Conservation (phyloP, 2,329 filamentous ascomycete species). For the Nemania abortiva region DNA sequence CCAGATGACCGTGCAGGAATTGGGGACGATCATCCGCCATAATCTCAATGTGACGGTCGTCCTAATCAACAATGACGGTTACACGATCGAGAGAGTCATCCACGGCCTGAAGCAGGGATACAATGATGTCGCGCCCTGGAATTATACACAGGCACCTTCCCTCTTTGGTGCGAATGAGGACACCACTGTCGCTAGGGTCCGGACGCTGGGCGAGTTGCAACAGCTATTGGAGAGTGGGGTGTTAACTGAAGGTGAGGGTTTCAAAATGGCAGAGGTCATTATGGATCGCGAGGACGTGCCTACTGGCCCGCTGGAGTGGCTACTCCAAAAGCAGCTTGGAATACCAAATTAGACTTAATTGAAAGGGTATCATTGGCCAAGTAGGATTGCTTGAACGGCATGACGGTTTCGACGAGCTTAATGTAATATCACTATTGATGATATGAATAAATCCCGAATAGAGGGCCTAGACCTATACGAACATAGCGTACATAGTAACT, state of each 20-base stretch:
- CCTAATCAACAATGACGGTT: slow-evolving; percentile 70
- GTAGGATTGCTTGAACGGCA: too few relatives aligned
- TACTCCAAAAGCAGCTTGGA: slow-evolving; percentile 30
- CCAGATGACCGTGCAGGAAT: slow-evolving; percentile 74
- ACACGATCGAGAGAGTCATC: slow-evolving; percentile 69
- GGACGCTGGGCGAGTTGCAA: slow-evolving; percentile 61
- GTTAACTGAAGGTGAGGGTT: slow-evolving; percentile 40
- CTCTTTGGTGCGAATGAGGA: slow-evolving; percentile 62
- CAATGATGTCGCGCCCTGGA: slow-evolving; percentile 67
- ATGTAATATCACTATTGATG: too few relatives aligned
- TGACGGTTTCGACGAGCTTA: too few relatives aligned
- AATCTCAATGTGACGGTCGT: slow-evolving; percentile 63
- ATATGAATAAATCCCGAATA: too few relatives aligned
- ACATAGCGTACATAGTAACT: too few relatives aligned
- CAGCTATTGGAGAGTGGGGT: slow-evolving; percentile 47
- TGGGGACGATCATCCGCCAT: slow-evolving; percentile 71
- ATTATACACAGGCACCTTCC: slow-evolving; percentile 61
- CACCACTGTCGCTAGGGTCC: slow-evolving; percentile 55
- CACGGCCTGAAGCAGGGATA: slow-evolving; percentile 66
- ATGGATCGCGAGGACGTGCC: slow-evolving; percentile 52
- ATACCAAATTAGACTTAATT: not conserved
- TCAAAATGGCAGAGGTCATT: slow-evolving; percentile 53
- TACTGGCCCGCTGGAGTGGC: slow-evolving; percentile 36
- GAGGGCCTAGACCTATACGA: too few relatives aligned
- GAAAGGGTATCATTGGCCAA: too few relatives aligned